Base-by-base conservation (phyloP, 768 basidiomycete species). In the Podaxis sp. region DNA sequence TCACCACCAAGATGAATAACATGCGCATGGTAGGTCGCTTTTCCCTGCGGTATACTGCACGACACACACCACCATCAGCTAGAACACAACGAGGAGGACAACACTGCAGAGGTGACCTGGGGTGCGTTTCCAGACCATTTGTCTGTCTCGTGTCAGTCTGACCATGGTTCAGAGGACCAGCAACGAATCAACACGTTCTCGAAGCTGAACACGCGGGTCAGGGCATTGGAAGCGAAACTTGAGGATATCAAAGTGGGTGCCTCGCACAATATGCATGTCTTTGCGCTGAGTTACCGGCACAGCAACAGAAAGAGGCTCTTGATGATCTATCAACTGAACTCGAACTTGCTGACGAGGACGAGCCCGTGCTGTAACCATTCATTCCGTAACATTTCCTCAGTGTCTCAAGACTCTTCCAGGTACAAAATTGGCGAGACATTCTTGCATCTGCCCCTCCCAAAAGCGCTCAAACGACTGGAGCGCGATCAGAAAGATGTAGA, bases 231-330 rank as follows among this genome's bases (percentile, higher is more conserved):
- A 68, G 92, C 89, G 65, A 87, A 85, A 59, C 80, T 95, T 33
- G 82, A 87, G 59, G 76, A 76, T 26, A 82, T 95, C 68, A 92
- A 92, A 84, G 95, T 94, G 38, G 17, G 76, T 69, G 58, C 11
- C 13, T 9, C 26, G 54, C 36, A 44, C 11, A 40, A 42, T 52
- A 38, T 39, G 13, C 19, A 19, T 51, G 49, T n/a, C 5, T 44
- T 53, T 36, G 30, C 13, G 64, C 59, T 61, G 55, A 57, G 67
- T 46, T 2, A 48, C 22, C 24, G 52, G 28, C 65, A 13, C 70
- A 98, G 95, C 88, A 92, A 83, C 95, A 96, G 77, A 96, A 96
- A 76, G 96, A 97, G 68, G 90, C 94, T 2, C 84, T 96, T 13
- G 94, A 96, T 64, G 96, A 98, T 72, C 83, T 97, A 33, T 77